Conservation (phyloP, 2,329 filamentous ascomycete species). For the Neospermospora avenae region DNA sequence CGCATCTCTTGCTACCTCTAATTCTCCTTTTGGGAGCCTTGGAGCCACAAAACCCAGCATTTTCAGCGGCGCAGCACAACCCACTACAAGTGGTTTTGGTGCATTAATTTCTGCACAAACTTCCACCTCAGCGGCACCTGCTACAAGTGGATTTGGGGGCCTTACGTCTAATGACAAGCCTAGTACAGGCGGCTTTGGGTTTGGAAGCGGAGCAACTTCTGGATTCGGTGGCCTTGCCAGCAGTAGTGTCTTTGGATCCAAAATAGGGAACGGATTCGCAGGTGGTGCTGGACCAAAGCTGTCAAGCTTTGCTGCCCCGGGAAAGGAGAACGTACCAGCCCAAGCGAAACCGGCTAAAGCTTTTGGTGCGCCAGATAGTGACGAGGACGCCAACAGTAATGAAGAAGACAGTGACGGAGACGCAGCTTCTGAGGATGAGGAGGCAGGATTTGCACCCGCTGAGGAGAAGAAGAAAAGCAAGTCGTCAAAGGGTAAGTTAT, state of each 20-base stretch:
- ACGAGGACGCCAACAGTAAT: constrained; percentile 51
- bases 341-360: constrained; percentile 64
- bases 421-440: constrained; percentile 43
- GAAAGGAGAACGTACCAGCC: constrained; percentile 42
- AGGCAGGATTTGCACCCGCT: constrained; percentile 47
- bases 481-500: constrained; percentile 63
- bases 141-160: constrained; percentile 43
- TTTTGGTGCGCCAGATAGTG: constrained; percentile 73
- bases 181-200: constrained; percentile 33
- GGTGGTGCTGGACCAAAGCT: constrained; percentile 45
- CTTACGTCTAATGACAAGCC: constrained; percentile 33
- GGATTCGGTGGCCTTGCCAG: constrained; percentile 37
- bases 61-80: constrained; percentile 42
- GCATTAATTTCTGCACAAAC: constrained; percentile 37
- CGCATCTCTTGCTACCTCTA: constrained; percentile 59
- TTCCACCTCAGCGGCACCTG: constrained; percentile 30
- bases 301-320: constrained; percentile 68
- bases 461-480: constrained; percentile 63
- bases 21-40: constrained; percentile 62
- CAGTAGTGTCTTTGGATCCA: constrained; percentile 41
- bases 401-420: constrained; percentile 42
- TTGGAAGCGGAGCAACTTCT: constrained; percentile 34
- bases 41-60: constrained; percentile 47
- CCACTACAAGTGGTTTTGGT: constrained; percentile 46
- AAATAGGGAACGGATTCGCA: constrained; percentile 41